These are phyloP conservation scores for Pharnaceum exiguum DNA, from an alignment of 148 eudicot genomes.

Conservation along the genomic window DNA sequence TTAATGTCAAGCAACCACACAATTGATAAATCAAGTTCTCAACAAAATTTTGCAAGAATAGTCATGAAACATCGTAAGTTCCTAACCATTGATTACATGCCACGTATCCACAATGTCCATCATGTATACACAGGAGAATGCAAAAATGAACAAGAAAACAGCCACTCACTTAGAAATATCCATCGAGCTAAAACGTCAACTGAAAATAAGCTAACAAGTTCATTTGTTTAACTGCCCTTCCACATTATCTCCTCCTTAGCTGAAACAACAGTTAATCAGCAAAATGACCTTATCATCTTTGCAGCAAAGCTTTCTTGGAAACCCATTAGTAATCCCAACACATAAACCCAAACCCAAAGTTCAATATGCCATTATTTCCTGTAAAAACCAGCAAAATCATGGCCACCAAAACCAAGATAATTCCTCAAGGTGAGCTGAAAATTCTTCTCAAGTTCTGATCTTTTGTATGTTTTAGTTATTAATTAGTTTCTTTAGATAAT, in stretches of 20 bases:
- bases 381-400: slow-evolving; percentile 38
- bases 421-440: slow-evolving; percentile 28
- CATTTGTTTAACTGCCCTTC: not conserved
- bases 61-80: no score
- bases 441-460: not conserved
- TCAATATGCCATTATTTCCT: slow-evolving; percentile 34
- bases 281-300: slow-evolving; percentile 33
- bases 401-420: slow-evolving; percentile 21
- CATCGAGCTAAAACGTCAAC: not conserved
- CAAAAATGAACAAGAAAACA: slow-evolving; percentile 6
- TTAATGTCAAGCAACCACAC: no score
- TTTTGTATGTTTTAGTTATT: not conserved
- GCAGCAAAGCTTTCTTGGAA: slow-evolving; percentile 50
- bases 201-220: not conserved
- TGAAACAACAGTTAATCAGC: not conserved
- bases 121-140: slow-evolving; percentile 15
- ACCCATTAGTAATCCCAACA: slow-evolving; percentile 35
- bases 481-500: not conserved
- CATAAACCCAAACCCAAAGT: slow-evolving; percentile 31
- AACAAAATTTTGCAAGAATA: no score
- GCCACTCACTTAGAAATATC: not conserved
- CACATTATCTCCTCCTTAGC: not conserved
- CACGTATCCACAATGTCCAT: not conserved
- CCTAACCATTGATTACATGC: no score
- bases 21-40: no score